Conservation (phyloP, 2,329 filamentous ascomycete genomes). For the Nigrograna mackinnonii region DNA sequence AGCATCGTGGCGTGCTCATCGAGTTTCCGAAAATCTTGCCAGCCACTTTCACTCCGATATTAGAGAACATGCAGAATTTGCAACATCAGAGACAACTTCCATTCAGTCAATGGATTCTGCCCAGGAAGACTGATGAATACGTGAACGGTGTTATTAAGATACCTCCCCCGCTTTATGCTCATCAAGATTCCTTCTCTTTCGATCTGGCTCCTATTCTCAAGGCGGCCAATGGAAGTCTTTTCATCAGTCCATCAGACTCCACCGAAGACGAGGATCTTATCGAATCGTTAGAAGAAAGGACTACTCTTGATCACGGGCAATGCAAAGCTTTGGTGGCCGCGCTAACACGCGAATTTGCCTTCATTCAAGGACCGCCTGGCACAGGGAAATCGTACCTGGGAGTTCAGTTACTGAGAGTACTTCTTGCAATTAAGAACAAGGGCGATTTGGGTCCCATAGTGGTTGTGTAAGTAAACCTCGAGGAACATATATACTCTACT, state of each 20-base stretch:
- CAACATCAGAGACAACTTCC: slow-evolving; percentile 24
- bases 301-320: slow-evolving; percentile 55
- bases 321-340: slow-evolving; percentile 57
- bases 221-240: slow-evolving; percentile 3
- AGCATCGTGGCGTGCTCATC: slow-evolving; percentile 13
- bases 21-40: slow-evolving; percentile 22
- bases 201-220: slow-evolving; percentile 18
- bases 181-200: slow-evolving; percentile 20
- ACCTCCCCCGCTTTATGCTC: slow-evolving; percentile 29
- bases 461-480: slow-evolving; percentile 25
- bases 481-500: no score
- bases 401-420: background rate
- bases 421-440: slow-evolving; percentile 15
- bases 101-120: slow-evolving; percentile 31
- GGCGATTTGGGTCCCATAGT: slow-evolving; percentile 51
- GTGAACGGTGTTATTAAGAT: slow-evolving; percentile 13
- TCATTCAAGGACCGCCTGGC: slow-evolving; percentile 73
- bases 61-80: slow-evolving; percentile 22
- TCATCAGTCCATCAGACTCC: slow-evolving; percentile 10
- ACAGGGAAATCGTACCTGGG: slow-evolving; percentile 59
- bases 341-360: slow-evolving; percentile 56
- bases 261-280: background rate
- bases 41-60: slow-evolving; percentile 16
- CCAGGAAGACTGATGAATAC: slow-evolving; percentile 8
- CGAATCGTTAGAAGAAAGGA: background rate